Conservation (phyloP, 768 basidiomycete genomes). For the Trametes elegans region DNA sequence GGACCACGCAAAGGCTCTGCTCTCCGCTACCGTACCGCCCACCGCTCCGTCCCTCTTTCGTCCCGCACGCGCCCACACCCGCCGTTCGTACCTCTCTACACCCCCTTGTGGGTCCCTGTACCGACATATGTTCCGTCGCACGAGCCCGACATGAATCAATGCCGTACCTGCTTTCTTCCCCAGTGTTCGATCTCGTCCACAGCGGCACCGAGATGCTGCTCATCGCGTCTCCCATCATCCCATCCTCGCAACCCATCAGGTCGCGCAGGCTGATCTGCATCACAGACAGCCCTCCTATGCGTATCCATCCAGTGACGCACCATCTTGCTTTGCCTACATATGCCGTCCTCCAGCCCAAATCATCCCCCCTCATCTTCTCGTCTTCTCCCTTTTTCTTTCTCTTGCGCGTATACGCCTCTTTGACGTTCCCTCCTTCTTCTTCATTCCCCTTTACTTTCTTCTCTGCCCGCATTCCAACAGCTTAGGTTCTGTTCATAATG, state of each 20-base stretch:
- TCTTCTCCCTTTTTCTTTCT: slow-evolving; percentile 11
- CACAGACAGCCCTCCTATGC: slow-evolving; percentile 1
- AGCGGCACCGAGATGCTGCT: background rate
- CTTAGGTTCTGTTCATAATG: slow-evolving; percentile 34
- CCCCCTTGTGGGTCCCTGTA: no score
- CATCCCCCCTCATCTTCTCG: background rate
- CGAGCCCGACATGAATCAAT: background rate
- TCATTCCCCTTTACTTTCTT: slow-evolving; percentile 21
- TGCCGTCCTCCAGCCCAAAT: background rate
- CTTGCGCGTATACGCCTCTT: slow-evolving; percentile 3
- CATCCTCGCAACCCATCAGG: slow-evolving; percentile 19
- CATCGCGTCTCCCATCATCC: slow-evolving; percentile 7
- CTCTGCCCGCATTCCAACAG: slow-evolving; percentile 25
- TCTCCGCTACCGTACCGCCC: background rate
- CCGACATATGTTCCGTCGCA: no score
- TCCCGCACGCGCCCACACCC: background rate
- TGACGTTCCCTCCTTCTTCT: slow-evolving; percentile 29
- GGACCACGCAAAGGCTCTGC: slow-evolving; percentile 12
- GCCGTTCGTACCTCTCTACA: background rate
- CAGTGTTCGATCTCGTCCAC: no score
- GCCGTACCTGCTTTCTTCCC: no score
- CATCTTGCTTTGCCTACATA: slow-evolving; percentile 1
- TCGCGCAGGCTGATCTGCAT: slow-evolving; percentile 17
- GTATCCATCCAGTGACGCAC: background rate
- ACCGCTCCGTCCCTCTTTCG: background rate